These are phyloP conservation scores for Arthroderma sp. DNA, from an alignment of 2,329 filamentous ascomycete species.

Conservation along the genomic window DNA sequence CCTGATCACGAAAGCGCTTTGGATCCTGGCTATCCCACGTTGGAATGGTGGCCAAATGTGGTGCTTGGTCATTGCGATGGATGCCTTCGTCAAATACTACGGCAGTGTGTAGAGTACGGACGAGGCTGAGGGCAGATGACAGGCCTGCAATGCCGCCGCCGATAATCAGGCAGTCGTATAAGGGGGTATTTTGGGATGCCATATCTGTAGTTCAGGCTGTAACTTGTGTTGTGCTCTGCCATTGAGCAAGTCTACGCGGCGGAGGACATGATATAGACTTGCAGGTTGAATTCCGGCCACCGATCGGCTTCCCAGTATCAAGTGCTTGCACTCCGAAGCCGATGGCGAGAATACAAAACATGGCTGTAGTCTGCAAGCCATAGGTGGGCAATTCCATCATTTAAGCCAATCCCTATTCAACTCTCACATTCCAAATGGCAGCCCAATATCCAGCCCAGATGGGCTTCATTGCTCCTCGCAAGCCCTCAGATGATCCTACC, in stretches of 20 bases:
- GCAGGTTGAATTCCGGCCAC: neutral
- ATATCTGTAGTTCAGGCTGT: neutral
- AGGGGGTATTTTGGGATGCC: neutral
- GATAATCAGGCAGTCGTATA: constrained; percentile 18
- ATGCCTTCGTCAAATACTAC: constrained; percentile 35
- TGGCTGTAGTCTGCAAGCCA: neutral
- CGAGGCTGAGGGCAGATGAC: constrained; percentile 25
- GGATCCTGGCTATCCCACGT: constrained; percentile 30
- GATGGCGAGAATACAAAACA: neutral
- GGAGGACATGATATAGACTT: neutral
- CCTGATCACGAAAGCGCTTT: constrained; percentile 22
- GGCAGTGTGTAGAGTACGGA: constrained; percentile 31
- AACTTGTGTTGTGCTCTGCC: neutral
- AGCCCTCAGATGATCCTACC: neutral
- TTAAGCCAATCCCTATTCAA: no score
- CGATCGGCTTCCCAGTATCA: neutral
- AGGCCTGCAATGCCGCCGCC: constrained; percentile 26
- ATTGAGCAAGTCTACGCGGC: neutral
- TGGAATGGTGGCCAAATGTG: constrained; percentile 38
- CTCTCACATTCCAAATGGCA: neutral
- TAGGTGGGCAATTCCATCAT: neutral
- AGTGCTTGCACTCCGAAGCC: neutral
- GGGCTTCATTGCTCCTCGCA: neutral
- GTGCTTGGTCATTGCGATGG: constrained; percentile 35
- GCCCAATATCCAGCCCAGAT: neutral